Evolutionary conservation across 495 filamentous ascomycete species (phyloP), one percentile per base, ranked within the genome.

Genomic region (Astrothelium subdiscretum): DNA sequence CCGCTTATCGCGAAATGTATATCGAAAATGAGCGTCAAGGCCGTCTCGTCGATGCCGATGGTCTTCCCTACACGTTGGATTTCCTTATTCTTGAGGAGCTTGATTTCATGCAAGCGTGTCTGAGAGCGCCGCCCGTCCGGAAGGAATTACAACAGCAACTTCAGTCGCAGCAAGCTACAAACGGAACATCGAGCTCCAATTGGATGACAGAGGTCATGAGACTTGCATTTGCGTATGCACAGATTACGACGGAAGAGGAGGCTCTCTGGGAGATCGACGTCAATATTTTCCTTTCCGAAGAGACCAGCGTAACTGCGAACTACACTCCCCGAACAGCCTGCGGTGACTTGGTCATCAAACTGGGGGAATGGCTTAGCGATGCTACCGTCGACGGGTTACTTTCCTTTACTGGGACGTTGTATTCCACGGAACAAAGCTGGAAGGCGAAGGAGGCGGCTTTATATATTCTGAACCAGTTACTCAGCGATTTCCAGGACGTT

Each of bases 251-350:
- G 13, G 94, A 98, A 70, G 95, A 97, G 69, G 89, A 95, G 73
- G 89, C 87, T 8, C 76, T 98, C 31, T 98, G 94, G 94, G 90
- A 97, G 61, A 86, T 97, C 62, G 94, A 98, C 73, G 85, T 95
- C 60, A 97, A 95, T 57, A 80, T 97, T 1, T 98, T 95, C 74
- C 80, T 98, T 31, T 91, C 91, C 0, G 94, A 98, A 69, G 94
- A 98, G 73, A 92, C 89, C 2, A 90, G 90, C 13, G 86, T 97
- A 57, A 96, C 91, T n/a, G 87, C 92, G 27, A 97, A 97, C 70
- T 98, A 96, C 72, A 95, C 92, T 1, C 88, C 94, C 31, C 82
- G 94, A 58, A 95, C 89, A 13, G 92, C 92, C 57, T 91, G 89
- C 68, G 91, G 91, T 31, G 92, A 96, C 70, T 78, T 97, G 29